Conservation (phyloP, 1,284 basidiomycete genomes). For the Moniliophthora roreri region DNA sequence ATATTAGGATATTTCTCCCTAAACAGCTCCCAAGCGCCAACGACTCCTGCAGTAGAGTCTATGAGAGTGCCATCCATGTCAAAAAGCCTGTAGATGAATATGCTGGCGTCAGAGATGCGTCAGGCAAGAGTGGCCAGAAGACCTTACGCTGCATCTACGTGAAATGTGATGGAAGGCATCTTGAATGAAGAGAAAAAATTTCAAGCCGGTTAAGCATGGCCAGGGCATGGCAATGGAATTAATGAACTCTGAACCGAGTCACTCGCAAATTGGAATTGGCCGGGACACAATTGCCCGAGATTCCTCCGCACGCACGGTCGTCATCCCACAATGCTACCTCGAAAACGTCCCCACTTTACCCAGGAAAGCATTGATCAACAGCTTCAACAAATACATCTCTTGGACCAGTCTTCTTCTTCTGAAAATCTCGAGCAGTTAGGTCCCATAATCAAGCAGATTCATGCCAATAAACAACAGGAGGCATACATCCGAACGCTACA, state of each 20-base stretch:
- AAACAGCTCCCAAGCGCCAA: conserved; percentile 75
- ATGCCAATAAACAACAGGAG: conserved; percentile 89
- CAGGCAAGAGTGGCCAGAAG: no score
- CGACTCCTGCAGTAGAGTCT: conserved; percentile 70
- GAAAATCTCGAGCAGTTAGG: conserved; percentile 94
- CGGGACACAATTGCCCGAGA: not conserved
- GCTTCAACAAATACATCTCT: conserved; percentile 82
- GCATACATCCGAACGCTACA: conserved; percentile 87
- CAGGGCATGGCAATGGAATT: not conserved
- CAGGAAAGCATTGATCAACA: conserved; percentile 83
- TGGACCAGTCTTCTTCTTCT: conserved; percentile 81
- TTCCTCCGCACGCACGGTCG: not conserved
- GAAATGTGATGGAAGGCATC: conserved; percentile 50
- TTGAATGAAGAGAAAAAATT: conserved; percentile 7
- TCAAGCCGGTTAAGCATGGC: not conserved
- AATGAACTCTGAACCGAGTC: not conserved
- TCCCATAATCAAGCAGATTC: conserved; percentile 91
- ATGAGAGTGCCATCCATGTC: conserved; percentile 83
- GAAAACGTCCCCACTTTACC: conserved; percentile 70
- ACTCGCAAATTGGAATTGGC: not conserved
- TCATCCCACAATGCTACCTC: conserved; percentile 59
- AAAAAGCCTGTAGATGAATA: conserved; percentile 48
- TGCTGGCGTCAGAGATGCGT: no score
- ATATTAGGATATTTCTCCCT: conserved; percentile 61
- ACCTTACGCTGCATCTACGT: conserved; percentile 61